Evolutionary conservation across 2,329 filamentous ascomycete species (phyloP), one percentile per base, ranked within the genome.

Genomic region (Colletotrichum filicis): DNA sequence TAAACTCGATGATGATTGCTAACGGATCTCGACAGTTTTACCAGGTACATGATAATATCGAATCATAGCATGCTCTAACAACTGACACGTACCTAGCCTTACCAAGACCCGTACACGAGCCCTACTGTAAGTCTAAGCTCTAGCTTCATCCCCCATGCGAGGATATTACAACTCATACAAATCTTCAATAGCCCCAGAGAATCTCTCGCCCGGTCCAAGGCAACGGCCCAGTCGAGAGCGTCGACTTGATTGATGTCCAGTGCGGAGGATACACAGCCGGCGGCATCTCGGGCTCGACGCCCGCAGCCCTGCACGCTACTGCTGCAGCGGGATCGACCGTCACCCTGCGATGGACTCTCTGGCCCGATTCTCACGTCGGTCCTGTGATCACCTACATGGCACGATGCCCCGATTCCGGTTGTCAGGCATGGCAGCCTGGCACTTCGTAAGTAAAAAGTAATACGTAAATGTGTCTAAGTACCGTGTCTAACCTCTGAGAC

Each of bases 311-410:
- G 0, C 87, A 89, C 74, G 89, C 88, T 2, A 79, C 85, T 0
- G 89, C 83, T 5, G 83, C 85, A 5, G 88, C 89, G 3, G 89
- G 90, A 2, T 87, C 85, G 2, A 84, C 83, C 0, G 87, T 91
- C 46, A 86, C 84, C 11, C 82, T 91, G 3, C 81, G 82, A 67
- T 91, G 90, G 89, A 91, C 89, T 5, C 76, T 85, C 1, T 87
- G 85, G 84, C 84, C 85, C 0, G 84, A 85, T 8, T 85, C 82
- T 5, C 88, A 90, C 71, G 81, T 87, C 35, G 89, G 89, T 0
- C 89, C 89, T 1, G 79, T 87, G 1, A 82, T 91, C 68, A 91
- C 89, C 1, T 91, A 91, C 77, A 89, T 91, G 88, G 89, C 89
- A 5, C 82, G 83, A 42, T 91, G 90, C 79, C 87, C 88, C 0